These are phyloP conservation scores for Penicillium dipodomyicola DNA, from an alignment of 495 filamentous ascomycete species.

Conservation along the genomic window DNA sequence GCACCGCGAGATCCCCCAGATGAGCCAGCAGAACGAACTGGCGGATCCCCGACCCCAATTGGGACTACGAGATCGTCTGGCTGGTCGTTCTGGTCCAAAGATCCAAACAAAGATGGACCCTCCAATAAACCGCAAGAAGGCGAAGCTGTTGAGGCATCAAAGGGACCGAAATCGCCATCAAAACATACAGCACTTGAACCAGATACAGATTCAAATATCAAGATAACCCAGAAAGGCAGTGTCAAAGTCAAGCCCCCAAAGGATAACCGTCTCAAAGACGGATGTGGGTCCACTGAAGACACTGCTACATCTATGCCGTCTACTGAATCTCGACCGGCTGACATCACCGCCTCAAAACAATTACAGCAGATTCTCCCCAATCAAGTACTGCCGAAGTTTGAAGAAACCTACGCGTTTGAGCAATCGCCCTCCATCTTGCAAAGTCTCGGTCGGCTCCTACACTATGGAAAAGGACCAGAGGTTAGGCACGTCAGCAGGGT, in stretches of 20 bases:
- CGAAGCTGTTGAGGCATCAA: constrained; percentile 64
- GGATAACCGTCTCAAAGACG: constrained; percentile 35
- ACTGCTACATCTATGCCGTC: constrained; percentile 33
- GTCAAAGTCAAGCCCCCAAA: constrained; percentile 46
- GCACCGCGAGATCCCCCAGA: constrained; percentile 21
- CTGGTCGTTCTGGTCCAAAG: constrained; percentile 85
- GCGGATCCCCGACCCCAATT: constrained; percentile 39
- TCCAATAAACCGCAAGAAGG: constrained; percentile 36
- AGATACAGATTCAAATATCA: constrained; percentile 32
- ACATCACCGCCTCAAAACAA: constrained; percentile 43
- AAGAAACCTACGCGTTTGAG: constrained; percentile 63
- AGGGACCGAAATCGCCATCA: constrained; percentile 47
- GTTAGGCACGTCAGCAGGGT: constrained; percentile 69
- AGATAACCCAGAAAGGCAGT: constrained; percentile 47
- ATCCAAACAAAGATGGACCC: constrained; percentile 47
- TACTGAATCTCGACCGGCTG: constrained; percentile 27
- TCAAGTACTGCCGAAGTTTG: constrained; percentile 66
- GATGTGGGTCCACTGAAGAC: constrained; percentile 32
- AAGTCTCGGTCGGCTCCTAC: constrained; percentile 64
- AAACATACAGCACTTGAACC: constrained; percentile 18
- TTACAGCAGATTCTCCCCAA: constrained; percentile 53
- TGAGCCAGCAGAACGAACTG: constrained; percentile 27
- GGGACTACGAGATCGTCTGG: constrained; percentile 55
- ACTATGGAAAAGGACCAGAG: constrained; percentile 57
- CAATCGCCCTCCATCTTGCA: constrained; percentile 69